These are phyloP conservation scores for Coniochaeta prunicola DNA, from an alignment of 2,329 filamentous ascomycete species.

Conservation along the genomic window DNA sequence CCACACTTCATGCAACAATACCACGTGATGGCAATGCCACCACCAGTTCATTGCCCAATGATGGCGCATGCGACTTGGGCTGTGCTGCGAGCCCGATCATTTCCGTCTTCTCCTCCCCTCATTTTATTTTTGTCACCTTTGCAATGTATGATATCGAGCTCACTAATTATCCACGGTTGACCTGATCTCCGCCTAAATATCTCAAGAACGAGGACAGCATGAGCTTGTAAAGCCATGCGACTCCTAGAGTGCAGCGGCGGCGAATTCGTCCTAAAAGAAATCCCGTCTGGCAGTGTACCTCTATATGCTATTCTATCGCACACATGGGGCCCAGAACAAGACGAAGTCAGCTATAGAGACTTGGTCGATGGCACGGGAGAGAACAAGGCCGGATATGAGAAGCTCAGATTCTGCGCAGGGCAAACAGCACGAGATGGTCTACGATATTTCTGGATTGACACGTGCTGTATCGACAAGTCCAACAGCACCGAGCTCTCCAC, in stretches of 20 bases:
- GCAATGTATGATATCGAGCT: background rate
- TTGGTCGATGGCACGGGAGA: background rate
- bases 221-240: background rate
- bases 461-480: background rate
- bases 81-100: background rate
- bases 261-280: background rate
- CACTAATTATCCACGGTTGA: background rate
- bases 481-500: background rate
- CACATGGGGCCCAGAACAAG: background rate
- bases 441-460: slow-evolving; percentile 1
- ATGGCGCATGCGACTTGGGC: background rate
- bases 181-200: background rate
- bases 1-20: background rate
- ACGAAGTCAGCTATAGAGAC: background rate
- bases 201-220: background rate
- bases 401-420: background rate
- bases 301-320: slow-evolving; percentile 1
- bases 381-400: background rate
- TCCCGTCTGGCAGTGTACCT: background rate
- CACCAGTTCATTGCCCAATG: background rate
- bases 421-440: background rate
- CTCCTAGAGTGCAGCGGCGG: background rate
- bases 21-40: background rate
- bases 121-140: background rate
- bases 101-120: background rate